Evolutionary conservation across 2,329 filamentous ascomycete species (phyloP), one percentile per base, ranked within the genome.

Genomic region (Pochonia chlamydosporia): DNA sequence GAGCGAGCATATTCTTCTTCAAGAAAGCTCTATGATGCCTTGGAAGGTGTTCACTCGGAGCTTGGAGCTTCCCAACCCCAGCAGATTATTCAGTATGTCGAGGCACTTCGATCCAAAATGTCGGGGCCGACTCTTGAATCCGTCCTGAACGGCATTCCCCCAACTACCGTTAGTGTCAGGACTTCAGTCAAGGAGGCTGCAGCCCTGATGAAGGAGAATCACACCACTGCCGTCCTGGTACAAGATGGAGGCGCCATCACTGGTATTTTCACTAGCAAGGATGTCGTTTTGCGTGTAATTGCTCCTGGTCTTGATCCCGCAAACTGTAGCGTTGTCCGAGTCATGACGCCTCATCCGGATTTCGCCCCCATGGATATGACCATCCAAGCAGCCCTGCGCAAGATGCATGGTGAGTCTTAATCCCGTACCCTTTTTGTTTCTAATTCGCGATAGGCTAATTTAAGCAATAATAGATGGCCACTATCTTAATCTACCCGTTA

Each of bases 331-430:
- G 93, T 99, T 52, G 92, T 99, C 55, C 85, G 93, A 59, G 93
- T 99, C 56, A 99, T 99, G 93, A 99, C 93, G 28, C 93, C 93
- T 54, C 93, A 99, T 65, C 93, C 93, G 6, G 93, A 99, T 68
- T 99, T 99, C 78, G 93, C 93, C 48, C 91, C 93, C 25, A 89
- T 95, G 73, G 92, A 97, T 67, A 97, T 99, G 93, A 97, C 85
- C 68, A 97, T 99, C 63, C 93, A 99, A 72, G 89, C 92, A 57
- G 93, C 93, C 60, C 81, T 99, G 46, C 85, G 93, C 59, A 99
- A 99, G 78, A 99, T 99, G 93, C 93, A 99, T 66, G 91, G 89
- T 93, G 71, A 70, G 87, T 72, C 46, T 5, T 5, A 6, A 10
- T 18, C 18, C 14, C 23, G n/a, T 16, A 4, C 11, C 40, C 2